Conservation (phyloP, 306 rosid genomes). For the Quercus wislizeni region DNA sequence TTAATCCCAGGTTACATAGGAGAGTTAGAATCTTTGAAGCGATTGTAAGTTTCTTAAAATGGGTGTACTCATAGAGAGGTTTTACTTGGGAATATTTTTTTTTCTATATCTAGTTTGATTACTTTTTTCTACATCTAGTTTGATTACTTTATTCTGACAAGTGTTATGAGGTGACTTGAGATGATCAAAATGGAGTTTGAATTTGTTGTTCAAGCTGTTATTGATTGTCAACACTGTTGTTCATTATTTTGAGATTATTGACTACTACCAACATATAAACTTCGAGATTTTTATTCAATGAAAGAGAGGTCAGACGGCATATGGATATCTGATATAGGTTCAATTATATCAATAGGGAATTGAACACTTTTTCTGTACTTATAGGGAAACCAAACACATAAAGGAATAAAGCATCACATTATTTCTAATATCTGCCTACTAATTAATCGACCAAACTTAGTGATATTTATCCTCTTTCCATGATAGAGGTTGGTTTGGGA, state of each 20-base stretch:
- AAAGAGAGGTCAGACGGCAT: neutral
- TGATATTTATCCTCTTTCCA: too few species aligned
- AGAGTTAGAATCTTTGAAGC: neutral
- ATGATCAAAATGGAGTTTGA: neutral
- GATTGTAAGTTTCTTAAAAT: slow-evolving; percentile 44
- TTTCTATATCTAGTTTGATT: neutral
- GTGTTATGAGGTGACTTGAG: neutral
- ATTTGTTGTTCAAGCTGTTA: neutral
- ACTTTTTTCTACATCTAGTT: neutral
- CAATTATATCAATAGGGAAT: neutral
- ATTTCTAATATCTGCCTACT: neutral
- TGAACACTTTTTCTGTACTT: neutral
- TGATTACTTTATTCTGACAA: neutral
- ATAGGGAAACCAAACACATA: neutral
- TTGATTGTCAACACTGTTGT: neutral
- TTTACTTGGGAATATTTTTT: neutral
- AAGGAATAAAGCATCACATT: neutral
- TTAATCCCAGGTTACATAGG: slow-evolving; percentile 39
- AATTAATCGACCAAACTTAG: neutral
- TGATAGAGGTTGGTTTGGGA: too few species aligned
- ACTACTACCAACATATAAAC: neutral
- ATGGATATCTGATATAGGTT: neutral
- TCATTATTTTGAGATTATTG: neutral
- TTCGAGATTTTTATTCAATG: neutral
- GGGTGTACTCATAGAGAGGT: neutral